A percentile compares a stretch with the other conserved stretches of the same genome.
Evolutionary conservation across 106 monocot genomes (phyloP).

Genomic region (Apostasia ramifera): DNA sequence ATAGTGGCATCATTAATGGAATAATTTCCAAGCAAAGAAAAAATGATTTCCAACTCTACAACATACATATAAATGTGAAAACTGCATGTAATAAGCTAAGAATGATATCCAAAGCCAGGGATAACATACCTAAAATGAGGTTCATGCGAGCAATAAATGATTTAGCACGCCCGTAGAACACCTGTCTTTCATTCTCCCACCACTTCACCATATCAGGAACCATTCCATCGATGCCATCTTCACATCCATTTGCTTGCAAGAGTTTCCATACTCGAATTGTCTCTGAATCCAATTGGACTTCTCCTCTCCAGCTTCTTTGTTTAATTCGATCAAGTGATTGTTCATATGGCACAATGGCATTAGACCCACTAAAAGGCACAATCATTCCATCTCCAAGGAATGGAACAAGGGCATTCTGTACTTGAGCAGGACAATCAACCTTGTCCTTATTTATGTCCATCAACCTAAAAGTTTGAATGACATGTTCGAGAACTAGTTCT

Average conservation of each 20-base stretch:
- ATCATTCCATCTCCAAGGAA: slow-evolving; percentile 17
- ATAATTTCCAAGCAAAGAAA: background rate
- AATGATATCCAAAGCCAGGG: background rate
- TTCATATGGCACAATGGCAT: slow-evolving; percentile 8
- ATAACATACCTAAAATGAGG: slow-evolving; percentile 59
- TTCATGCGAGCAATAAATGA: slow-evolving; percentile 78
- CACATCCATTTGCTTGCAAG: slow-evolving; percentile 30
- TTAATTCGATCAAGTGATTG: background rate
- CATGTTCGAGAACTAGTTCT: slow-evolving; percentile 16
- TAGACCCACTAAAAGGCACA: background rate
- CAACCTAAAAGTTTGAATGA: slow-evolving; percentile 19
- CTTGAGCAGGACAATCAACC: slow-evolving; percentile 2
- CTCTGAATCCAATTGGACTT: slow-evolving; percentile 5
- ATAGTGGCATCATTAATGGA: background rate
- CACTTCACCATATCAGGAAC: slow-evolving; percentile 44
- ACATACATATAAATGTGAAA: too few species aligned
- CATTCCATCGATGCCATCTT: slow-evolving; percentile 15
- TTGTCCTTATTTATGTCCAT: slow-evolving; percentile 19
- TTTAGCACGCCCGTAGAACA: slow-evolving; percentile 52
- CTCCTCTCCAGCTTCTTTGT: background rate
- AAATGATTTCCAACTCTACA: background rate
- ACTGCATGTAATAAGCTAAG: background rate
- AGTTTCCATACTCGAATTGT: slow-evolving; percentile 10
- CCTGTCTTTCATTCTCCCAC: slow-evolving; percentile 66
- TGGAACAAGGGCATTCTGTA: slow-evolving; percentile 33